phyloP scores from a whole-genome alignment of 1,139 yeast genomes.

The Hansenula sp. region DNA sequence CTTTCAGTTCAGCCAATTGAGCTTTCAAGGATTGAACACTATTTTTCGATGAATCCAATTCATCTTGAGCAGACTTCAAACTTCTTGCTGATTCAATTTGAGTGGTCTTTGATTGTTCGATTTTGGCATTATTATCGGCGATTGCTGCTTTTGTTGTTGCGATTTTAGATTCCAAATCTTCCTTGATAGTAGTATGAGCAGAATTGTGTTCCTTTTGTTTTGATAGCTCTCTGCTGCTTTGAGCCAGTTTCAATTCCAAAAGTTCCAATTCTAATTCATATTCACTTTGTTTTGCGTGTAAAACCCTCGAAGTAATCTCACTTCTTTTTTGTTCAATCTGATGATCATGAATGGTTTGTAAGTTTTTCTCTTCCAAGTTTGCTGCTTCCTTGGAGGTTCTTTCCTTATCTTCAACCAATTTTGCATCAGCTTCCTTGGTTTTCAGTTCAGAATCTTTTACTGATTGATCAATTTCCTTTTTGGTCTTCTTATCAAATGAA shows the following conservation, averaged over 20 bases:
- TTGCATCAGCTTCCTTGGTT: conserved; percentile 18
- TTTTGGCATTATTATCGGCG: conserved; percentile 24
- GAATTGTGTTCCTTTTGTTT: conserved; percentile 15
- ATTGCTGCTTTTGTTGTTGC: conserved; percentile 13
- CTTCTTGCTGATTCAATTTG: conserved; percentile 25
- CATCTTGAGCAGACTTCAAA: conserved; percentile 33
- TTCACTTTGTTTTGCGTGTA: conserved; percentile 22
- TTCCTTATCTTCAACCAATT: conserved; percentile 19
- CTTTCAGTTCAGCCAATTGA: conserved; percentile 42
- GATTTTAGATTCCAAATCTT: conserved; percentile 17
- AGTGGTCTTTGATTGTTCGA: conserved; percentile 38
- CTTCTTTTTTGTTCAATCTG: conserved; percentile 19
- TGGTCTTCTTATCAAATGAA: conserved; percentile 23
- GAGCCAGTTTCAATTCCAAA: conserved; percentile 19
- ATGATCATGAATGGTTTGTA: conserved; percentile 15
- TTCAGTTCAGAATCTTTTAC: conserved; percentile 14
- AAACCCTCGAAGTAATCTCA: conserved; percentile 20
- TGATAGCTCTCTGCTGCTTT: conserved; percentile 21
- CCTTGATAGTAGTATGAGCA: conserved; percentile 14
- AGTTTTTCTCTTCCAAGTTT: conserved; percentile 12
- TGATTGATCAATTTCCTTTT: conserved; percentile 21
- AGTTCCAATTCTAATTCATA: conserved; percentile 20
- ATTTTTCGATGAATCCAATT: conserved; percentile 15
- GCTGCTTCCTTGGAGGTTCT: conserved; percentile 13
- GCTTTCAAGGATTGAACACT: conserved; percentile 42